Conservation (phyloP, 495 filamentous ascomycete genomes). For the Neurospora cerealis region DNA sequence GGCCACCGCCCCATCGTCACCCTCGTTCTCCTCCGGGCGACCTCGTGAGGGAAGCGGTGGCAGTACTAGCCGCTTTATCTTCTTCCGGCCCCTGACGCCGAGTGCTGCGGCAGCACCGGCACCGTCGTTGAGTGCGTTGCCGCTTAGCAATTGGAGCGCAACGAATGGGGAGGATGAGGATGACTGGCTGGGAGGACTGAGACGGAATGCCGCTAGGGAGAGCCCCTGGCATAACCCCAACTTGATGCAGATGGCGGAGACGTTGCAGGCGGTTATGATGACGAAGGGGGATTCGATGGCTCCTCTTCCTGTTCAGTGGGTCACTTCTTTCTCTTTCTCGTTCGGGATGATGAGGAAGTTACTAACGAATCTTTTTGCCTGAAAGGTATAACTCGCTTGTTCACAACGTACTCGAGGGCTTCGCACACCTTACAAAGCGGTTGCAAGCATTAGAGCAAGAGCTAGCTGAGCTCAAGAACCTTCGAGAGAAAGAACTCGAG, state of each 20-base stretch:
- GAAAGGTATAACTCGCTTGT: conserved; percentile 31
- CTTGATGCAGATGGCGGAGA: conserved; percentile 34
- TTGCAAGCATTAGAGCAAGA: conserved; percentile 10
- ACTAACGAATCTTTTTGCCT: background rate
- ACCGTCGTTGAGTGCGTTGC: background rate
- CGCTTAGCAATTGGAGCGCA: background rate
- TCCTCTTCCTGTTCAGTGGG: conserved; percentile 22
- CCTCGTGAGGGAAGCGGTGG: background rate
- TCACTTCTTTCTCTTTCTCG: background rate
- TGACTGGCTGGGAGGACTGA: conserved; percentile 4
- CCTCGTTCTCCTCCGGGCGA: background rate
- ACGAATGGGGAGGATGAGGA: background rate
- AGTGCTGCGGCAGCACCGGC: background rate
- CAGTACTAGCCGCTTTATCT: background rate
- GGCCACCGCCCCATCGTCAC: background rate
- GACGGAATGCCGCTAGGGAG: background rate
- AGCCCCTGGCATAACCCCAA: conserved; percentile 31
- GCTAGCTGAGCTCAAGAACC: conserved; percentile 17
- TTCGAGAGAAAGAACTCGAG: conserved; percentile 29
- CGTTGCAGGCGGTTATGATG: conserved; percentile 29
- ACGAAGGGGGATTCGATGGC: conserved; percentile 11
- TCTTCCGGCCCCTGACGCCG: background rate
- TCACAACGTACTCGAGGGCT: conserved; percentile 31
- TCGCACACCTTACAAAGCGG: conserved; percentile 13
- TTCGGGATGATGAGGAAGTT: background rate